Conservation (phyloP, 2,329 filamentous ascomycete species). For the Aspergillus sergii region DNA sequence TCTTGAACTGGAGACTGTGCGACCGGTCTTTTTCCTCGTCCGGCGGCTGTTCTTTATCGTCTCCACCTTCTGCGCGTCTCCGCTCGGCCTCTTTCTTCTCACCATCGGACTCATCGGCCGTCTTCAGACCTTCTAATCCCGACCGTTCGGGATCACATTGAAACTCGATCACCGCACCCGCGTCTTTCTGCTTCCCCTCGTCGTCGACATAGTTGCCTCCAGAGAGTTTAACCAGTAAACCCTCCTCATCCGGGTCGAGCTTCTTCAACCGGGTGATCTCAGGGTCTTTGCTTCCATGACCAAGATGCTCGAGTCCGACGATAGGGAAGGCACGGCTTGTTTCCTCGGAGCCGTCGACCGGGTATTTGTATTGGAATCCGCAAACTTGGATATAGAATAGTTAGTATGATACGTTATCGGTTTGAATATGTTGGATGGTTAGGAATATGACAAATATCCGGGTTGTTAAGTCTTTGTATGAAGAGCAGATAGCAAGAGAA, state of each 20-base stretch:
- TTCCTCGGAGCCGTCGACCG: constrained; percentile 51
- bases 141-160: constrained; percentile 73
- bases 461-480: background rate
- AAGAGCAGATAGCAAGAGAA: background rate
- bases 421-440: background rate
- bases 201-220: constrained; percentile 58
- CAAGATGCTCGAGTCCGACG: constrained; percentile 67
- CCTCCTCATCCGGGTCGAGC: constrained; percentile 68
- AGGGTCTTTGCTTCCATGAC: constrained; percentile 56
- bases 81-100: constrained; percentile 20
- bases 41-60: constrained; percentile 23
- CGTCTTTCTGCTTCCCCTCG: constrained; percentile 59
- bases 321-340: constrained; percentile 68
- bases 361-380: constrained; percentile 64
- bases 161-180: constrained; percentile 75
- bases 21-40: constrained; percentile 27
- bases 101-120: constrained; percentile 27
- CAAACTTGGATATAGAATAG: constrained; percentile 62
- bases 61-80: constrained; percentile 22
- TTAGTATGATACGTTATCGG: background rate
- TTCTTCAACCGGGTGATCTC: constrained; percentile 68
- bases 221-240: constrained; percentile 69
- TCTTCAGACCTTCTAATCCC: constrained; percentile 64
- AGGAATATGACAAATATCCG: background rate
- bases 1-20: constrained; percentile 73